Evolutionary conservation across 108 stramenopile genomes (phyloP), one percentile per base, ranked within the genome.

Genomic region (Stephanodiscus minutulus): DNA sequence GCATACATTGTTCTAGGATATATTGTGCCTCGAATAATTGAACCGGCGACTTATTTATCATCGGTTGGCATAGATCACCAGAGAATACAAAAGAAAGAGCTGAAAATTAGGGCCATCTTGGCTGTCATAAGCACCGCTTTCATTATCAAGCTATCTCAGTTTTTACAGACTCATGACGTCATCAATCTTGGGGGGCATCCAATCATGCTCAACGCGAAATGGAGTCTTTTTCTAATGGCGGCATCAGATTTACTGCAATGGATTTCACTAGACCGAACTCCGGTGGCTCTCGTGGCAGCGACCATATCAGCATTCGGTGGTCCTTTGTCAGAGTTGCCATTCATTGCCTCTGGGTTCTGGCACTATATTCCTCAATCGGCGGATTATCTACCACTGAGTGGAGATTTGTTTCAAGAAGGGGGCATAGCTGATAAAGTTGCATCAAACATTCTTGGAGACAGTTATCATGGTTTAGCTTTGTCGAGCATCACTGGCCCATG

Each of bases 401-500:
- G 66, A 13, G 55, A 37, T 35, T 22, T 48, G 1, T 60, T 72
- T 29, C 60, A 64, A 63, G 25, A 53, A 46, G 67, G 67, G 0
- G 37, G 54, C 37, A 33, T 69, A 1, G 22, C 43, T 6, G 79
- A 70, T 57, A 39, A 2, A 3, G 44, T 78, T 44, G 73, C 78
- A 31, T 43, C 73, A 37, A 62, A 68, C 10, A 7, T 87, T 12
- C 62, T 88, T 66, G 88, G 87, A 24, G 70, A 77, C 8, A 53
- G 74, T 28, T 89, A 87, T 57, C 13, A 28, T 47, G 59, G 77
- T 9, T 69, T 93, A 60, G 88, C 86, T 0, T 55, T 93, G 28
- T 89, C 89, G 20, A 86, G 85, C 71, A 93, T 93, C 43, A 93
- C 89, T 9, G 89, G 89, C 3, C 92, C 92, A 6, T 93, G 89